A percentile compares a stretch with the other conserved stretches of the same genome.
These are phyloP conservation scores for Trypanosoma brucei DNA, from an alignment of 208 protist genomes.

Conservation along the genomic window DNA sequence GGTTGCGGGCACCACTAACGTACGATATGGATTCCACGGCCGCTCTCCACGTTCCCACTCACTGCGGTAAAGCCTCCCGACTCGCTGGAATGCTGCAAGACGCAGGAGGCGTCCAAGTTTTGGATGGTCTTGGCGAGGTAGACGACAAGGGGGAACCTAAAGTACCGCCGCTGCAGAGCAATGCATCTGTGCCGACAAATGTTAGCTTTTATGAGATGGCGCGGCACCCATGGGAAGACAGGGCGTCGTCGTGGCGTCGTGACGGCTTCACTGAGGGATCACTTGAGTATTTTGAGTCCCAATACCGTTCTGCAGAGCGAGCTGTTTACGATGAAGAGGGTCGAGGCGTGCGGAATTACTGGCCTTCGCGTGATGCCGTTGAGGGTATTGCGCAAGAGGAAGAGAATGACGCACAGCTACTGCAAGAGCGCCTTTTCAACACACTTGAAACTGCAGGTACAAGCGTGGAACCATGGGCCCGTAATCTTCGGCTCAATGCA, in stretches of 20 bases:
- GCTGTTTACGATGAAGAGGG: slow-evolving; percentile 73
- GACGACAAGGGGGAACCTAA: slow-evolving; percentile 36
- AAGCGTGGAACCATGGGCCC: slow-evolving; percentile 77
- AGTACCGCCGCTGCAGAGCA: slow-evolving; percentile 43
- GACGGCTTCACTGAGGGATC: slow-evolving; percentile 89
- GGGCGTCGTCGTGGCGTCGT: slow-evolving; percentile 68
- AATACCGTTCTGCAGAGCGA: slow-evolving; percentile 79
- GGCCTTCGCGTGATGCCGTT: slow-evolving; percentile 61
- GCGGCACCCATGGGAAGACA: slow-evolving; percentile 86
- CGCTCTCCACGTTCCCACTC: slow-evolving; percentile 42
- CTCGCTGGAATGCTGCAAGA: slow-evolving; percentile 83
- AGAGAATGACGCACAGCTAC: slow-evolving; percentile 35
- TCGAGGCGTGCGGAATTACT: slow-evolving; percentile 70
- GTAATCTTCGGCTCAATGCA: slow-evolving; percentile 61
- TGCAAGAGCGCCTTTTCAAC: slow-evolving; percentile 72
- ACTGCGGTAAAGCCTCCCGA: slow-evolving; percentile 56
- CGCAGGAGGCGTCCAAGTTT: slow-evolving; percentile 72
- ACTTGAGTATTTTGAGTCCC: slow-evolving; percentile 77
- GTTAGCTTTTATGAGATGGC: slow-evolving; percentile 92
- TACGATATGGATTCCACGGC: slow-evolving; percentile 60
- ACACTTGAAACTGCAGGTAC: slow-evolving; percentile 49
- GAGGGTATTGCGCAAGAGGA: slow-evolving; percentile 43
- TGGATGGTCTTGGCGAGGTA: slow-evolving; percentile 63
- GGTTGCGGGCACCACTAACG: slow-evolving; percentile 40
- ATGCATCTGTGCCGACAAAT: slow-evolving; percentile 80